Evolutionary conservation across 208 protist species (phyloP), one percentile per base, ranked within the genome.

Genomic region (Acanthamoeba castellanii): DNA sequence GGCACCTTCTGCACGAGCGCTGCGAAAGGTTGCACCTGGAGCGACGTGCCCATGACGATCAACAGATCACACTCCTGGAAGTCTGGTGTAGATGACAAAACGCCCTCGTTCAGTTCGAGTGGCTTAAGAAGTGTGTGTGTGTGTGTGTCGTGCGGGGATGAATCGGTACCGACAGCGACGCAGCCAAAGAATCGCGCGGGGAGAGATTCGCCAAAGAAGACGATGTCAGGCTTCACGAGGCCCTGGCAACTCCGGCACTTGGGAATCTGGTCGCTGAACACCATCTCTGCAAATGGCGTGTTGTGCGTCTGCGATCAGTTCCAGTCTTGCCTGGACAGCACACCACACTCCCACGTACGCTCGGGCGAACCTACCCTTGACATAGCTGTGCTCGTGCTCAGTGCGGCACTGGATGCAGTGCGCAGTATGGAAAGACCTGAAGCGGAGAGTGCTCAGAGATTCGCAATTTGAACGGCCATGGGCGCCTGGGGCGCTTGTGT

Each of bases 1-100:
- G 64, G 9, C 45, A 93, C 88, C 82, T 78, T 72, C 27, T 76
- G 32, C 16, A 93, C 37, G 45, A 52, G 45, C 3, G 55, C 64
- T 2, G 96, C 93, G n/a, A 98, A 95, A 13, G 97, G 97, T 55
- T 97, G 94, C 22, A 98, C 97, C 64, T 97, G 88, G 8, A 98
- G 95, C 81, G 96, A 97, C 6, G 96, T 95, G 6, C 97, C 97
- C 27, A 98, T 97, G 14, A 97, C 96, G 59, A 98, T 94, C 30
- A 97, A 32, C 32, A 97, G 70, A 85, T 97, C 96, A 27, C 61
- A 93, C 37, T 61, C n/a, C n/a, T 42, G 14, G 30, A 93, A 78
- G 16, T 78, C 52, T 50, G 34, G 45, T 13, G 45, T 4, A 11
- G 45, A 42, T 3, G 37, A 42, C 1, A 3, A 42, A 47, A 42